These are phyloP conservation scores for Diaporthe citriasiana DNA, from an alignment of 2,329 filamentous ascomycete genomes.

Conservation along the genomic window DNA sequence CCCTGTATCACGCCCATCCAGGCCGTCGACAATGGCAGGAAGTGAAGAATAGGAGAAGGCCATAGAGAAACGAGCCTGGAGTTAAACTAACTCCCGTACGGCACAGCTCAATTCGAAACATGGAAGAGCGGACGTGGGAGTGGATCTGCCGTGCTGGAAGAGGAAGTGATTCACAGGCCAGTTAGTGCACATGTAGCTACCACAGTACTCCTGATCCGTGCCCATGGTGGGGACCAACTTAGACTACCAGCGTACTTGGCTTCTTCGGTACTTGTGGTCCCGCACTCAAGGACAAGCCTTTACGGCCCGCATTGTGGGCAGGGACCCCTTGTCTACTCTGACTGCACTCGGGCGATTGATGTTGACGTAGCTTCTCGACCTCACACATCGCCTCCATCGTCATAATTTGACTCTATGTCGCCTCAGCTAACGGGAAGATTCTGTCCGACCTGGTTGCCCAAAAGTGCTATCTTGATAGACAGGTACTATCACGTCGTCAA, in stretches of 20 bases:
- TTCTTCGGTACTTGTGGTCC: background rate
- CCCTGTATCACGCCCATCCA: slow-evolving; percentile 5
- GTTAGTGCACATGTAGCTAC: background rate
- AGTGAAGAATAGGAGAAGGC: slow-evolving; percentile 5
- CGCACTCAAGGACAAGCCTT: background rate
- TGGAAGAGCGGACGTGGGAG: background rate
- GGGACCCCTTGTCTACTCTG: background rate
- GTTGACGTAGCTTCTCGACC: background rate
- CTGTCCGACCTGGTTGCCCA: slow-evolving; percentile 25
- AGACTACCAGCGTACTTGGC: too few species aligned
- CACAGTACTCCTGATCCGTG: too few species aligned
- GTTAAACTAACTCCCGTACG: background rate
- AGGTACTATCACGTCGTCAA: too few species aligned
- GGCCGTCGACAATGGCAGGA: slow-evolving; percentile 5
- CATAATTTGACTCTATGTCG: background rate
- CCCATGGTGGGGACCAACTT: background rate
- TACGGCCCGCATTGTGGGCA: background rate
- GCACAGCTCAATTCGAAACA: slow-evolving; percentile 22
- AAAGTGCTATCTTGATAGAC: too few species aligned
- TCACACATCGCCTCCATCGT: background rate
- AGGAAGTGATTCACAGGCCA: slow-evolving; percentile 22
- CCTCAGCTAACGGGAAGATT: background rate
- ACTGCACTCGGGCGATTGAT: background rate
- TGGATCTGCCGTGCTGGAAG: slow-evolving; percentile 15
- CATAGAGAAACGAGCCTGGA: background rate